Base-by-base conservation (phyloP, 2,329 filamentous ascomycete genomes). In the Colletotrichum scovillei region DNA sequence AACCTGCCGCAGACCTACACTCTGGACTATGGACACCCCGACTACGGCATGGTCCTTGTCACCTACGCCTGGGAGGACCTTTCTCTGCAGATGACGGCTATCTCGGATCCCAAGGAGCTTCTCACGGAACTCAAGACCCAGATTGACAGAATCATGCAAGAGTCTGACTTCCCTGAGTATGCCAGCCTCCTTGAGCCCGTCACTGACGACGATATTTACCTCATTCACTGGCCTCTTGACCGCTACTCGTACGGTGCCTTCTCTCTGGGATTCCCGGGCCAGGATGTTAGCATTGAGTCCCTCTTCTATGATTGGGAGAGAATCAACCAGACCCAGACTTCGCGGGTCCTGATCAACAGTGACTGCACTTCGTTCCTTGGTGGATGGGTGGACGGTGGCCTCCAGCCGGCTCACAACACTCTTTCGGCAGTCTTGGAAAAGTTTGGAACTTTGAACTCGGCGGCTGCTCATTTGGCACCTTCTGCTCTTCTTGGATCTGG, bases 231-330 rank as follows among this genome's bases (percentile, higher is more conserved):
- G 64, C 64, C 56, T 22, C 64, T 67, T 38, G 55, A 67, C 56
- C 64, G 64, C 19, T 42, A 67, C 55, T 67, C 64, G 1, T 67
- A 67, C 38, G 64, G 64, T 9, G 64, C 64, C 26, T 67, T 67
- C 26, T 59, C 53, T 24, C 55, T 67, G 26, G 64, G 64, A 32
- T 35, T 60, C 30, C 64, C 64, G 4, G 55, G 64, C 4, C 64
- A 67, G 19, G 64, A 67, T 26, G 56, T 60, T 14, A 35, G 59
- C 7, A 67, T 67, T 24, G 56, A 56, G 55, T 56, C 64, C 26
- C 56, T 67, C 19, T 67, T 67, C 64, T 67, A 60, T 55, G 64
- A 67, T 56, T 67, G 22, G 9, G 32, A 67, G 55, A 67, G 59
- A 22, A 42, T 67, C 14, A 6, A 22, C 55, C 28, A 49, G 11